phyloP scores from a whole-genome alignment of 164 flowering plant species.

The Kalanchoe fedtschenkoi region DNA sequence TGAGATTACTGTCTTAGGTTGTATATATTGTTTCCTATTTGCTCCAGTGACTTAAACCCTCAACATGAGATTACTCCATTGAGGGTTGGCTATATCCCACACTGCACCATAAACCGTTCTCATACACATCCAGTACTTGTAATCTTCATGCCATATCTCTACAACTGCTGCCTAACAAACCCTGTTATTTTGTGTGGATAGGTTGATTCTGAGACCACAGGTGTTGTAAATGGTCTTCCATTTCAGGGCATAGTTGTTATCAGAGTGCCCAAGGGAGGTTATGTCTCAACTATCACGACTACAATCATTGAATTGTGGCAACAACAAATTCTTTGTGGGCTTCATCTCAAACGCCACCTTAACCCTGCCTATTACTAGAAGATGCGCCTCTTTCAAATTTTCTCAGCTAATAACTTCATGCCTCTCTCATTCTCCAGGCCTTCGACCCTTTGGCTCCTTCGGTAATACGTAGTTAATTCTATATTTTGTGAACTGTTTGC shows the following conservation, averaged over 20 bases:
- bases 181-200: no score
- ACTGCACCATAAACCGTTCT: constrained; percentile 57
- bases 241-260: no score
- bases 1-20: constrained; percentile 36
- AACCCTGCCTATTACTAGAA: not conserved
- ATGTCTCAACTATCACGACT: not conserved
- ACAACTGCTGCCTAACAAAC: no score
- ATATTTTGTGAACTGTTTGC: no score
- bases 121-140: constrained; percentile 60
- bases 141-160: constrained; percentile 71
- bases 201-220: no score
- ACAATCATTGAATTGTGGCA: not conserved
- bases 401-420: not conserved
- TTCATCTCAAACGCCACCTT: no score
- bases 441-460: no score
- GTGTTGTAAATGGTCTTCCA: no score
- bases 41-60: constrained; percentile 42
- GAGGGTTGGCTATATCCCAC: constrained; percentile 41
- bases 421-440: not conserved
- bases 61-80: constrained; percentile 30
- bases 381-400: not conserved
- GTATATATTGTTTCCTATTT: constrained; percentile 38
- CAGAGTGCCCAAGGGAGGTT: no score
- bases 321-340: no score
- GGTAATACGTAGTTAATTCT: no score